Conservation (phyloP, 371 early-diverging fungal species). For the Enteropsectra breve region DNA sequence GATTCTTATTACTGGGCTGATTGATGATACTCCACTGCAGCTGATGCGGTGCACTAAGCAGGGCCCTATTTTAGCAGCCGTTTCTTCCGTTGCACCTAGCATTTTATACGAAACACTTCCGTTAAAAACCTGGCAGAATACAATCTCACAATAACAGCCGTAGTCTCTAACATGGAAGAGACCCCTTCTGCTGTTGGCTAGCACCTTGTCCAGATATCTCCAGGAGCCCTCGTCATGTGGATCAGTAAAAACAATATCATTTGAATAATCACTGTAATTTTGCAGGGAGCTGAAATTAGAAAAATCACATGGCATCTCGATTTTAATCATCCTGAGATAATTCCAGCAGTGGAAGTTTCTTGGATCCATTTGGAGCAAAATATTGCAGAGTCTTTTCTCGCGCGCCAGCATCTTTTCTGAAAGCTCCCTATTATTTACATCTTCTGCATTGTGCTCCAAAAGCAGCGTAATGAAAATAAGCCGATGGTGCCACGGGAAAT, state of each 20-base stretch:
- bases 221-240: slow-evolving; percentile 32
- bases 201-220: slow-evolving; percentile 22
- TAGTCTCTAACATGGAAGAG: background rate
- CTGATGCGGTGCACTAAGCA: background rate
- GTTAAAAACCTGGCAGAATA: background rate
- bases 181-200: slow-evolving; percentile 20
- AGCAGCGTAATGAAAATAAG: slow-evolving; percentile 13
- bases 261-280: slow-evolving; percentile 13
- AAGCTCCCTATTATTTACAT: background rate
- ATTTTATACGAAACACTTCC: background rate
- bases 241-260: slow-evolving; percentile 42
- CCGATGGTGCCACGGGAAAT: slow-evolving; percentile 50
- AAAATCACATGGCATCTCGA: slow-evolving; percentile 21
- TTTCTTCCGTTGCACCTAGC: background rate
- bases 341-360: slow-evolving; percentile 57
- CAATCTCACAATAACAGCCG: background rate
- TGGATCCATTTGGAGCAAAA: slow-evolving; percentile 35
- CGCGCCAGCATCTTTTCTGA: background rate
- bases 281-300: slow-evolving; percentile 47
- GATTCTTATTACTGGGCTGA: no score
- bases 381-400: slow-evolving; percentile 27
- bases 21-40: no score
- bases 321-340: slow-evolving; percentile 9
- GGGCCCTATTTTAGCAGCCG: background rate
- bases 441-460: background rate